These are phyloP conservation scores for Rhododendron kiyosumense DNA, from an alignment of 148 eudicot species.

Conservation along the genomic window DNA sequence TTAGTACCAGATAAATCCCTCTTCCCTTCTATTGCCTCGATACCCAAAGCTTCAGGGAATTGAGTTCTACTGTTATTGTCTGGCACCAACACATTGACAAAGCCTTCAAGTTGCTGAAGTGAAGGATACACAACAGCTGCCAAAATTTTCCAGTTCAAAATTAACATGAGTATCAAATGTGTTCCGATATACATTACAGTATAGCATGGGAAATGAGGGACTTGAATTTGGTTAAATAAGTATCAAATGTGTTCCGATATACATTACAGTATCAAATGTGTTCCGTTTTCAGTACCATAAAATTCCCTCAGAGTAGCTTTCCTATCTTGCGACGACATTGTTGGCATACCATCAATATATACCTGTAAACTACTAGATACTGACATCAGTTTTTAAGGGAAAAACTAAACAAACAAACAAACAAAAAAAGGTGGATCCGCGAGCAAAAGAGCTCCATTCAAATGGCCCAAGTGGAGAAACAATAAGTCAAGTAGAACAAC, in stretches of 20 bases:
- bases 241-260: too few species aligned
- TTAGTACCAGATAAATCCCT: slow-evolving; percentile 9
- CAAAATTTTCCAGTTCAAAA: slow-evolving; percentile 9
- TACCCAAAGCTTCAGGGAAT: slow-evolving; percentile 13
- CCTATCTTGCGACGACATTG: slow-evolving; percentile 60
- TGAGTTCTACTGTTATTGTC: slow-evolving; percentile 24
- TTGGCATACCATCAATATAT: slow-evolving; percentile 71
- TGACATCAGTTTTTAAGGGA: neutral
- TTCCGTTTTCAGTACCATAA: slow-evolving; percentile 38
- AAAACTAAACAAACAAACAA: neutral
- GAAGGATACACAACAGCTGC: slow-evolving; percentile 84
- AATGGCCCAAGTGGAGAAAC: neutral
- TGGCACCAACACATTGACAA: slow-evolving; percentile 36
- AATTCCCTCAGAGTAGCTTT: slow-evolving; percentile 70
- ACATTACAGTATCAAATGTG: too few species aligned
- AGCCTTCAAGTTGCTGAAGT: slow-evolving; percentile 69
- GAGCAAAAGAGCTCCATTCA: neutral
- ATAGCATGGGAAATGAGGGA: neutral
- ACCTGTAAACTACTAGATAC: slow-evolving; percentile 25
- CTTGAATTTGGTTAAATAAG: neutral
- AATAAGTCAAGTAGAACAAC: neutral
- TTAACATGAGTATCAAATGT: neutral
- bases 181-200: neutral
- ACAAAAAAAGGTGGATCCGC: neutral
- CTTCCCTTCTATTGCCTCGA: slow-evolving; percentile 32